These are phyloP conservation scores for Schoenoplectus tabernaemontani DNA, from an alignment of 202 grass and related monocot genomes.

Conservation along the genomic window DNA sequence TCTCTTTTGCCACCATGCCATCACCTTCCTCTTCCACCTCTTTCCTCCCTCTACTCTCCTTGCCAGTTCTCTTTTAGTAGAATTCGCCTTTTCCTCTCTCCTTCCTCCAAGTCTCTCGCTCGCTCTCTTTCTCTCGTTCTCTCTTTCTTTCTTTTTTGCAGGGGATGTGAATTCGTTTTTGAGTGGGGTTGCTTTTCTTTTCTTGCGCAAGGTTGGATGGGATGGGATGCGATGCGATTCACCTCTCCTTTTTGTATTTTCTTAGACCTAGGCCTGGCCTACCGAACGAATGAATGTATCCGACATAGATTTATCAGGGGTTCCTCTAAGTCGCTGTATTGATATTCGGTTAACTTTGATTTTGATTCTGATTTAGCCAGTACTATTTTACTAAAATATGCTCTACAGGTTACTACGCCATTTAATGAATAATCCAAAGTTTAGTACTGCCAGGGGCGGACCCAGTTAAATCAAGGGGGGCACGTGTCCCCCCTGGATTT, in stretches of 20 bases:
- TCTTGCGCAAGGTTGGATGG: not conserved
- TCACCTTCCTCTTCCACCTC: conserved; percentile 24
- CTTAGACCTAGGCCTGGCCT: not conserved
- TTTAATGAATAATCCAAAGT: not conserved
- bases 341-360: not conserved
- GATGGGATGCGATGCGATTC: not conserved
- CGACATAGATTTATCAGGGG: not conserved
- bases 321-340: too few relatives aligned
- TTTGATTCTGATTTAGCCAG: not conserved
- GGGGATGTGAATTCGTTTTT: too few relatives aligned
- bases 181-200: not conserved
- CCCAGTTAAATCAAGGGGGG: too few relatives aligned
- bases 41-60: conserved; percentile 10
- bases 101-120: too few relatives aligned
- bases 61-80: too few relatives aligned
- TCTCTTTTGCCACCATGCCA: conserved; percentile 79
- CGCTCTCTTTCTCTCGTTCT: conserved; percentile 3
- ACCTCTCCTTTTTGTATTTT: not conserved
- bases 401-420: not conserved
- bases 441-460: too few relatives aligned
- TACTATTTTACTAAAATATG: not conserved
- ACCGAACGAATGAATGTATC: not conserved
- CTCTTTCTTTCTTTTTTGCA: not conserved
- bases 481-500: too few relatives aligned
- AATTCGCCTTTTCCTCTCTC: too few relatives aligned